Evolutionary conservation across 495 filamentous ascomycete species (phyloP), one percentile per base, ranked within the genome.

Genomic region (Margaritispora aquatica): DNA sequence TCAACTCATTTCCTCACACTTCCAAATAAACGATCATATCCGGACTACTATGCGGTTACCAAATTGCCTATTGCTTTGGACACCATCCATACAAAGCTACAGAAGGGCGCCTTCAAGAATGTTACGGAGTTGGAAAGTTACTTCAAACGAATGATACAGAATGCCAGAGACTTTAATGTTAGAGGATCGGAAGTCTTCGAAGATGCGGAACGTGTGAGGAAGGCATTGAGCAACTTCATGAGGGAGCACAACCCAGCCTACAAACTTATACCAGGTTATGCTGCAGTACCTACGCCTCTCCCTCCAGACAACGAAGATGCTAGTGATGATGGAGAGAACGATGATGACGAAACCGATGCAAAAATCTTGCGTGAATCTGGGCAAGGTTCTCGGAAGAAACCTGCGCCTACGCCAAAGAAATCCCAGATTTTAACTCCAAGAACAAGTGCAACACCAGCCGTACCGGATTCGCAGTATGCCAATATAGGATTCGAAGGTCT

Each of bases 161-260:
- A 91, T 67, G 87, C 88, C 5, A 91, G 90, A 66, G 78, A 84
- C 22, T 88, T 77, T 70, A 89, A 89, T 64, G 76, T 82, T 51
- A 84, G 81, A 65, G 75, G 73, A 21, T 85, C 86, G 1, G 71
- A 82, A 36, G 72, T 87, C 26, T 89, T 83, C 66, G 83, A 85
- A 4, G 88, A 92, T 68, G 87, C 88, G 1, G 88, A 92, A 64
- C 81, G 87, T 24, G 76, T 92, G 26, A 78, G 88, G 15, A 92
- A 92, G 69, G 80, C 84, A 21, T 74, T 88, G 19, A 88, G 82
- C 68, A 89, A 86, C 66, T 85, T 79, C 63, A 91, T 92, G 88
- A 80, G 80, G 48, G 84, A 84, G 66, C 77, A 81, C 62, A 92
- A 92, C 60, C 88, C 88, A 24, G 86, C 84, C 9, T 90, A 90